phyloP scores from a whole-genome alignment of 139 green algal genomes.

The Mesotaenium endlicherianum region DNA sequence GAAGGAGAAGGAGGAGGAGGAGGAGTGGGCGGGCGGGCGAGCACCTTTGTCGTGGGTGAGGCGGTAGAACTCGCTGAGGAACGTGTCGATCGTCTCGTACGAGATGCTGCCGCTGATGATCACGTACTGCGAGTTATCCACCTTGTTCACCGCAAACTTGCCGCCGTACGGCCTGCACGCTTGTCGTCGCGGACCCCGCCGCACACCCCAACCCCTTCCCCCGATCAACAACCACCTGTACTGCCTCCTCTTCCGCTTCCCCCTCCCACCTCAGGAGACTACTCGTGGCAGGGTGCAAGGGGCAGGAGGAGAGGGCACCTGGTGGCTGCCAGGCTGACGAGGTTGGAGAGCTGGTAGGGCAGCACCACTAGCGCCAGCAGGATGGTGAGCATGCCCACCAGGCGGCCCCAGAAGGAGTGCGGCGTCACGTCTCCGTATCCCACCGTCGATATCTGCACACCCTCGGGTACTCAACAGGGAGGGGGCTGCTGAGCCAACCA shows the following conservation, averaged over 20 bases:
- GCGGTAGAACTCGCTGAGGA: slow-evolving; percentile 6
- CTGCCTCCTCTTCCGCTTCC: too few relatives aligned
- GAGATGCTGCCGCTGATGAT: slow-evolving; percentile 2
- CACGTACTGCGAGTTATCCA: neutral
- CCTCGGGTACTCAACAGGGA: too few relatives aligned
- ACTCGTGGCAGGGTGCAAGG: too few relatives aligned
- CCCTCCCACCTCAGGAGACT: too few relatives aligned
- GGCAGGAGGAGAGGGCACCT: too few relatives aligned
- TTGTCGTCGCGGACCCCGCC: too few relatives aligned
- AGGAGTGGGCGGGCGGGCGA: neutral
- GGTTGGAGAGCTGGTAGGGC: neutral
- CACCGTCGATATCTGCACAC: neutral
- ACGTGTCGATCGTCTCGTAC: slow-evolving; percentile 5
- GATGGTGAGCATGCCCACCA: neutral
- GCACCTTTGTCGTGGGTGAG: neutral
- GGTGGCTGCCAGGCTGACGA: neutral
- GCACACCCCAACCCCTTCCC: too few relatives aligned
- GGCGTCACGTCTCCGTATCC: neutral
- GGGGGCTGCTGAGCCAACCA: too few relatives aligned
- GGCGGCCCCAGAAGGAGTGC: neutral
- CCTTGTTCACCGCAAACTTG: neutral
- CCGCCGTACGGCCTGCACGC: slow-evolving; percentile 8
- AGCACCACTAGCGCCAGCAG: neutral
- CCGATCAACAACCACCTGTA: too few relatives aligned
- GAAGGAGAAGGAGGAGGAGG: neutral